phyloP scores from a whole-genome alignment of 495 filamentous ascomycete species.

The Aspergillus wentii region DNA sequence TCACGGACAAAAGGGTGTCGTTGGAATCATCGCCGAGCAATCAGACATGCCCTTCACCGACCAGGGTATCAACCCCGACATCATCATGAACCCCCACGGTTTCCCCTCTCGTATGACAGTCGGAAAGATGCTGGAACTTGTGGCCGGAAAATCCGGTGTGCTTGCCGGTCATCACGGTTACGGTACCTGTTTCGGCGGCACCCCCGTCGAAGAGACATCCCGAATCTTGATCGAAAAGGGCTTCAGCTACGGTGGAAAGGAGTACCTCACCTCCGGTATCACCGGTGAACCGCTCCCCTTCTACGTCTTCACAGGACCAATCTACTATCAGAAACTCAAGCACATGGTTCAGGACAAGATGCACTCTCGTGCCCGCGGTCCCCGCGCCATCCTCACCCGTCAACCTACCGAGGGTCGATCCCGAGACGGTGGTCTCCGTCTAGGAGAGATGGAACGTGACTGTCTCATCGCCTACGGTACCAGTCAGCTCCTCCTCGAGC shows the following conservation, averaged over 20 bases:
- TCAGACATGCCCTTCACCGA: constrained; percentile 97
- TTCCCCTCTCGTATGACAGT: constrained; percentile 99
- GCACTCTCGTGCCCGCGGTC: constrained; percentile 89
- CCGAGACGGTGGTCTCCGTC: constrained; percentile 82
- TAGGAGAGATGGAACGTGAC: constrained; percentile 99
- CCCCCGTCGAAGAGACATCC: constrained; percentile 86
- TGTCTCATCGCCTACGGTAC: constrained; percentile 95
- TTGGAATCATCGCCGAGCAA: constrained; percentile 91
- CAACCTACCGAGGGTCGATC: constrained; percentile 97
- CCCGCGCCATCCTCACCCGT: constrained; percentile 84
- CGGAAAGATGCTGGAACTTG: constrained; percentile 92
- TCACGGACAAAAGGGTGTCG: constrained; percentile 97
- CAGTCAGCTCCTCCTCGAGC: constrained; percentile 85
- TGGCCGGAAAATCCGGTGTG: constrained; percentile 91
- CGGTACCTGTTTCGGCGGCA: constrained; percentile 93
- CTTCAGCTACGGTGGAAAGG: constrained; percentile 93
- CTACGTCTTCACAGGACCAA: constrained; percentile 97
- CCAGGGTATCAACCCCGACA: constrained; percentile 82
- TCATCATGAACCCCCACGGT: constrained; percentile 99
- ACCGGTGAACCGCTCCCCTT: constrained; percentile 90
- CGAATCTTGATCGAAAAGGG: constrained; percentile 77
- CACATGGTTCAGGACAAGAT: constrained; percentile 99
- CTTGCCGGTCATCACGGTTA: constrained; percentile 77
- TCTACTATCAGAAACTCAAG: constrained; percentile 99
- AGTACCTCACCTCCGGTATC: constrained; percentile 91